Percentiles rank a stretch among this genome's conserved stretches.
phyloP scores from a whole-genome alignment of 345 rosid genomes.

The Aquilaria sinensis region DNA sequence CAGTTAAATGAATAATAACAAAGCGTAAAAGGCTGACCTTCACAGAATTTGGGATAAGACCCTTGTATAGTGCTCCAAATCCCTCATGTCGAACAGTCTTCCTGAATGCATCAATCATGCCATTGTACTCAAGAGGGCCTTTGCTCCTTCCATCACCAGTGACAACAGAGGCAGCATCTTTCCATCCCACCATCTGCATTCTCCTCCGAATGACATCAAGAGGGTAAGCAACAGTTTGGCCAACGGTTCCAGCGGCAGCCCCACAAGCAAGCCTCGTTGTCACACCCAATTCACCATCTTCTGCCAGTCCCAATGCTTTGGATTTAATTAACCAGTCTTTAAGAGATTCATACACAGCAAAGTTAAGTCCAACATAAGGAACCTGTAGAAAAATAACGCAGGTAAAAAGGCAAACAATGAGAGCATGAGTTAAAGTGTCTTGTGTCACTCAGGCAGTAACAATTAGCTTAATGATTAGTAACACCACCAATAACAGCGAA shows the following conservation, averaged over 20 bases:
- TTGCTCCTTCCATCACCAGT: slow-evolving; percentile 67
- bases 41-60: slow-evolving; percentile 92
- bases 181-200: slow-evolving; percentile 99
- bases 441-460: too few species aligned
- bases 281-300: slow-evolving; percentile 71
- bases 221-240: slow-evolving; percentile 98
- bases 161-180: slow-evolving; percentile 80
- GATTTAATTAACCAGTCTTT: slow-evolving; percentile 76
- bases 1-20: background rate
- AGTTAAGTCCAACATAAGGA: slow-evolving; percentile 98
- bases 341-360: slow-evolving; percentile 89
- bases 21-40: slow-evolving; percentile 45
- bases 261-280: slow-evolving; percentile 91
- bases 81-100: slow-evolving; percentile 91
- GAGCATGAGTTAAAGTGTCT: too few species aligned
- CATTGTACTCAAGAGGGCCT: slow-evolving; percentile 54
- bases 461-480: too few species aligned
- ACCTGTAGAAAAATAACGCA: slow-evolving; percentile 27
- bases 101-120: slow-evolving; percentile 92
- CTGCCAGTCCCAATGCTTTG: slow-evolving; percentile 60
- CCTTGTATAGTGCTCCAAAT: slow-evolving; percentile 94
- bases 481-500: too few species aligned
- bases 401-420: too few species aligned
- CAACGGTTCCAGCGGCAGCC: slow-evolving; percentile 95
- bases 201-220: slow-evolving; percentile 95